These are phyloP conservation scores for Solanum infundibuliforme DNA, from an alignment of 257 asterid genomes.

Conservation along the genomic window DNA sequence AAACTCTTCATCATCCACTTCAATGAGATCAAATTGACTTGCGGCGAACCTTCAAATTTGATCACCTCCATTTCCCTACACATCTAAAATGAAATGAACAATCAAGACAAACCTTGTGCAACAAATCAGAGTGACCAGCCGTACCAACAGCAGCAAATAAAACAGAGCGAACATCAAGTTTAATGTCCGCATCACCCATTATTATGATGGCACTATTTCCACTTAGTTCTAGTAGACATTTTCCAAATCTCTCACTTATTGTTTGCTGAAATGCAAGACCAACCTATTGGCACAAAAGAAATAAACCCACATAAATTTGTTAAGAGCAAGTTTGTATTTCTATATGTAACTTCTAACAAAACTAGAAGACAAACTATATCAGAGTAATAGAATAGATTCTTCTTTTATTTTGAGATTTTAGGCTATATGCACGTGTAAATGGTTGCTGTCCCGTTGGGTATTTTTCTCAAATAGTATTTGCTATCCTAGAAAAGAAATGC, in stretches of 20 bases:
- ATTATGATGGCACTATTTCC: conserved; percentile 92
- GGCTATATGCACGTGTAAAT: neutral
- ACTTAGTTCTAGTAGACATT: conserved; percentile 87
- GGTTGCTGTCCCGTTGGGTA: neutral
- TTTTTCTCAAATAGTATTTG: neutral
- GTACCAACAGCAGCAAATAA: conserved; percentile 97
- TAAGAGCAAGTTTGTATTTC: neutral
- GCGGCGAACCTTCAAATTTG: too few relatives aligned
- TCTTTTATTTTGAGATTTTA: neutral
- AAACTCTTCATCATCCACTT: too few relatives aligned
- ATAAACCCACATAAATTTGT: neutral
- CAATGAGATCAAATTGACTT: too few relatives aligned
- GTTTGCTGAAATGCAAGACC: conserved; percentile 90
- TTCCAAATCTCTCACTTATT: conserved; percentile 75
- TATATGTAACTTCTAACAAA: neutral
- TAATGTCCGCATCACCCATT: conserved; percentile 90
- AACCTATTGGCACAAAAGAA: conserved; percentile 36
- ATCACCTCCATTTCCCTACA: too few relatives aligned
- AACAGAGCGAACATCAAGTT: conserved; percentile 90
- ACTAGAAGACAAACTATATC: neutral
- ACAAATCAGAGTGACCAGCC: conserved; percentile 45
- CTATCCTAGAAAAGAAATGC: neutral
- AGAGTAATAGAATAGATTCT: neutral
- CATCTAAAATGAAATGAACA: too few relatives aligned
- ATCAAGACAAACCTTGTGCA: too few relatives aligned